Evolutionary conservation across 371 early-diverging fungal genomes (phyloP).

Genomic region (Coemansia sp.): DNA sequence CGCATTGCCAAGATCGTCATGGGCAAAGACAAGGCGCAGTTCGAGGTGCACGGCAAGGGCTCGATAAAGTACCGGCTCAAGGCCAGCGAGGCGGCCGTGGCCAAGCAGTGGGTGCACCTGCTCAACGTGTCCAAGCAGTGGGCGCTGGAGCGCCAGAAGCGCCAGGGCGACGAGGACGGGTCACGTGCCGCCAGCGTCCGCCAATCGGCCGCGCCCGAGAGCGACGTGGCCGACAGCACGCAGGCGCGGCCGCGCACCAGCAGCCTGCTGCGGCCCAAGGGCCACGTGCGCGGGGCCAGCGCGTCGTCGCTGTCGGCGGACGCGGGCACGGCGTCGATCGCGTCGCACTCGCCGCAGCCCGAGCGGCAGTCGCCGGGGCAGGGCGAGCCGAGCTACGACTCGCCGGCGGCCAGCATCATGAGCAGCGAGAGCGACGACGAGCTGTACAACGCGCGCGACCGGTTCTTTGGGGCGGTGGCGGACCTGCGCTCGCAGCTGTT

Average conservation of each 20-base stretch:
- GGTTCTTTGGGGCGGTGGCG: conserved; percentile 18
- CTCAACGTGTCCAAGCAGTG: conserved; percentile 72
- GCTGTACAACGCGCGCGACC: conserved; percentile 35
- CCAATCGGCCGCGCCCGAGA: background rate
- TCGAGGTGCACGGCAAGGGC: conserved; percentile 74
- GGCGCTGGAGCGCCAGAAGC: conserved; percentile 43
- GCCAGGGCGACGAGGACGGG: conserved; percentile 4
- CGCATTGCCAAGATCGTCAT: conserved; percentile 65
- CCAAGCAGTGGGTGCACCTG: conserved; percentile 75
- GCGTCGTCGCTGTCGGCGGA: background rate
- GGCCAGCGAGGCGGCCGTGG: conserved; percentile 64
- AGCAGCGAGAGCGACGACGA: conserved; percentile 47
- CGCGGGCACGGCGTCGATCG: background rate
- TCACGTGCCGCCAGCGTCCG: background rate
- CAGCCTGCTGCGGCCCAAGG: conserved; percentile 24
- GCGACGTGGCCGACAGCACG: background rate
- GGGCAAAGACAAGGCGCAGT: conserved; percentile 62
- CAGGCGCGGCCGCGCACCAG: conserved; percentile 24
- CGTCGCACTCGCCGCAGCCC: background rate
- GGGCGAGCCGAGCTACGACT: conserved; percentile 4
- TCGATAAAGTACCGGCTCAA: conserved; percentile 66
- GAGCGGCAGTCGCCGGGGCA: conserved; percentile 3
- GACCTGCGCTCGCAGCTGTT: conserved; percentile 44
- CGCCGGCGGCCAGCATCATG: conserved; percentile 34
- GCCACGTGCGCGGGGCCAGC: conserved; percentile 21